These are phyloP conservation scores for Taxillus chinensis DNA, from an alignment of 164 flowering plant genomes.

Conservation along the genomic window DNA sequence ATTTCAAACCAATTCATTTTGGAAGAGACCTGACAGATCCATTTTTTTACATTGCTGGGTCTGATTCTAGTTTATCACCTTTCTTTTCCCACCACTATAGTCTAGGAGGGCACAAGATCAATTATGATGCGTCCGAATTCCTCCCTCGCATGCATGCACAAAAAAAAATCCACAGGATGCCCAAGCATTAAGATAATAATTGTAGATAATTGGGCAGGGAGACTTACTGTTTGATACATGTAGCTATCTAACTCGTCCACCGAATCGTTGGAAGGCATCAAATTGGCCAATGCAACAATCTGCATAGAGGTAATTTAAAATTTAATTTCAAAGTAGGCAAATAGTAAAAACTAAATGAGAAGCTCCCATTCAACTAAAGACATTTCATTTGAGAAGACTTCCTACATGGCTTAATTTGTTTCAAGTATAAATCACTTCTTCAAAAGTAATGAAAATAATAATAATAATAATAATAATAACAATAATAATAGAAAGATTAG, in stretches of 20 bases:
- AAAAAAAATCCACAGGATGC: no score
- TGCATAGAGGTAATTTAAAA: slow-evolving; percentile 11
- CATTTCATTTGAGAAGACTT: neutral
- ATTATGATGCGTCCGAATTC: no score
- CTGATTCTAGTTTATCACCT: no score
- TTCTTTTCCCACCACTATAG: no score
- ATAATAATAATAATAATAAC: neutral
- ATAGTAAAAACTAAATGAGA: slow-evolving; percentile 2
- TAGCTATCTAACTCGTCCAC: slow-evolving; percentile 92
- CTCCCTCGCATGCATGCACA: no score
- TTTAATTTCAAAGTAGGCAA: neutral
- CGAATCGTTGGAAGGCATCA: slow-evolving; percentile 76
- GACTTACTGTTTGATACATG: slow-evolving; percentile 93
- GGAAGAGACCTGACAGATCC: no score
- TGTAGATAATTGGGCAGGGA: neutral
- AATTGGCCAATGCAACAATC: slow-evolving; percentile 94
- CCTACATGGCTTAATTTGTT: neutral
- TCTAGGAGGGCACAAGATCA: no score
- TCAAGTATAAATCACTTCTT: neutral
- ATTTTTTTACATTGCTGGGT: no score
- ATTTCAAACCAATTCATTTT: no score
- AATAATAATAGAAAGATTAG: neutral
- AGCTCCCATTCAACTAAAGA: neutral
- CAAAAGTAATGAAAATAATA: no score
- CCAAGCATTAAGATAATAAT: no score